A percentile compares a stretch with the other conserved stretches of the same genome.
phyloP scores from a whole-genome alignment of 2,329 filamentous ascomycete genomes.

The Thermoascus crustaceus region DNA sequence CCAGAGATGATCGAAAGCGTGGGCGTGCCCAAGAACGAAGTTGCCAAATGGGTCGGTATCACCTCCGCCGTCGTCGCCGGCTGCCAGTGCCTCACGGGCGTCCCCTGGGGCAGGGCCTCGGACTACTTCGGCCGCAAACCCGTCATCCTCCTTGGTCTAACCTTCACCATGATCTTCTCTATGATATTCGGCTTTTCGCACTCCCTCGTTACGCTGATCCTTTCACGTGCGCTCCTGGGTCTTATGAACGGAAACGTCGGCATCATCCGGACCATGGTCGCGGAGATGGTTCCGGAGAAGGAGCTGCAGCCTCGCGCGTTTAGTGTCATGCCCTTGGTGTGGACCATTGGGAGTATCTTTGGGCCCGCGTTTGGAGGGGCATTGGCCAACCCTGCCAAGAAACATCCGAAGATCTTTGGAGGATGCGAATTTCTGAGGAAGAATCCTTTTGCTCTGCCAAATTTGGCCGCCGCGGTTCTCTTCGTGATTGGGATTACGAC shows the following conservation, averaged over 20 bases:
- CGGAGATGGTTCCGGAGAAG: constrained; percentile 81
- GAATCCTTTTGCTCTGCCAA: constrained; percentile 79
- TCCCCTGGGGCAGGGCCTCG: constrained; percentile 67
- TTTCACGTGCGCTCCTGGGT: constrained; percentile 69
- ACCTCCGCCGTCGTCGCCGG: constrained; percentile 66
- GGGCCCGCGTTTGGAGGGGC: constrained; percentile 83
- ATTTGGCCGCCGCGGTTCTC: constrained; percentile 65
- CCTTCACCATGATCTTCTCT: constrained; percentile 73
- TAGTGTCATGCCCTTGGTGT: constrained; percentile 85
- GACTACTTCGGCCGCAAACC: constrained; percentile 77
- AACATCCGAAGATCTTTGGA: constrained; percentile 65
- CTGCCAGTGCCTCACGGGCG: constrained; percentile 61
- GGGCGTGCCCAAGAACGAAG: constrained; percentile 55
- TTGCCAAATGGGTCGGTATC: constrained; percentile 74
- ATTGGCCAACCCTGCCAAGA: constrained; percentile 69
- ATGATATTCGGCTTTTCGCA: constrained; percentile 77
- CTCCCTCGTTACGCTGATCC: constrained; percentile 70
- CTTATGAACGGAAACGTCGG: constrained; percentile 88
- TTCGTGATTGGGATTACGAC: constrained; percentile 69
- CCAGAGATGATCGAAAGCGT: constrained; percentile 81
- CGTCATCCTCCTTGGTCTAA: constrained; percentile 63
- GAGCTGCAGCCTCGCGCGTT: constrained; percentile 84
- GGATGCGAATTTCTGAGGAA: constrained; percentile 58
- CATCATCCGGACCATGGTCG: constrained; percentile 78
- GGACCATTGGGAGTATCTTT: constrained; percentile 79